Evolutionary conservation across 352 stramenopile species (phyloP).

Genomic region (Globisporangium mamillatum): DNA sequence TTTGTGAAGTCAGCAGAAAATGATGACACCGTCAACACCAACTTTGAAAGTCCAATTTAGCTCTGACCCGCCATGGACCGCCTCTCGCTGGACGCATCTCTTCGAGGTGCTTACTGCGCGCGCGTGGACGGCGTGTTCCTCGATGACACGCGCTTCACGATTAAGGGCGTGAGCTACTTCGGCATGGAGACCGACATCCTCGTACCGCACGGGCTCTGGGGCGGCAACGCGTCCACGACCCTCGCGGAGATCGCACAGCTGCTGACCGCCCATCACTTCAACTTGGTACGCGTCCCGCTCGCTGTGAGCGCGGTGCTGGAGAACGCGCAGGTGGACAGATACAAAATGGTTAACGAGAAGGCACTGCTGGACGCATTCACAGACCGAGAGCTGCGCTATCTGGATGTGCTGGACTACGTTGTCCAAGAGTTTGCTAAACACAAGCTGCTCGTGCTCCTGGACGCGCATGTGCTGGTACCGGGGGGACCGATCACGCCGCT

Average conservation of each 20-base stretch:
- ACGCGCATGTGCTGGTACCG: conserved; percentile 44
- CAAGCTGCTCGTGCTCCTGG: conserved; percentile 44
- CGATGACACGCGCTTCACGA: conserved; percentile 28
- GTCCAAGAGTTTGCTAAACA: conserved; percentile 28
- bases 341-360: conserved; percentile 45
- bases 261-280: conserved; percentile 41
- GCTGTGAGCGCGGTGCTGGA: conserved; percentile 38
- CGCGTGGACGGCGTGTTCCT: conserved; percentile 33
- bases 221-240: conserved; percentile 47
- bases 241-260: conserved; percentile 33
- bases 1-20: no score
- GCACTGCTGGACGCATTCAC: conserved; percentile 20
- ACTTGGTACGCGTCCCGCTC: conserved; percentile 49
- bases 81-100: no score
- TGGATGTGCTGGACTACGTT: conserved; percentile 55
- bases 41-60: no score
- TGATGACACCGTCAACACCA: no score
- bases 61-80: no score
- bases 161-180: conserved; percentile 66
- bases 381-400: conserved; percentile 32
- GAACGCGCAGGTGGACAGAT: conserved; percentile 34
- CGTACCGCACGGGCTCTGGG: conserved; percentile 59
- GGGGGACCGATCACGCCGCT: conserved; percentile 34
- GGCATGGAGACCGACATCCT: conserved; percentile 63
- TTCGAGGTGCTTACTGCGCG: conserved; percentile 14